Evolutionary conservation across 2,329 filamentous ascomycete species (phyloP).

Genomic region (Ophiosphaerella korrae): DNA sequence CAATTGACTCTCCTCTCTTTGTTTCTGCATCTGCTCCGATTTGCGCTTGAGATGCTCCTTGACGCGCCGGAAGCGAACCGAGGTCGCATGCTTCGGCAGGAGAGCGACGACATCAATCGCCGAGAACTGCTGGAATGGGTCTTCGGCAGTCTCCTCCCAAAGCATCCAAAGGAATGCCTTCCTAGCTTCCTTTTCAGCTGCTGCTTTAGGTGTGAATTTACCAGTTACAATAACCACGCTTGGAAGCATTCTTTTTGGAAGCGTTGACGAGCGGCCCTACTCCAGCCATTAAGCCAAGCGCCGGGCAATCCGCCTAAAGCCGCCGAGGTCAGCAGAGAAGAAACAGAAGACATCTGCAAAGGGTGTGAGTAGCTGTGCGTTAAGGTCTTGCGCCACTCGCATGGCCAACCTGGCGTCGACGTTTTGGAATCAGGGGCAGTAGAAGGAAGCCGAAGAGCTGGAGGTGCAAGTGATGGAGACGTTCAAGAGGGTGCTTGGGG

Average conservation of each 20-base stretch:
- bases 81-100: constrained; percentile 10
- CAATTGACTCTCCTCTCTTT: constrained; percentile 10
- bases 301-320: constrained; percentile 23
- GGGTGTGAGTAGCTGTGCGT: not conserved
- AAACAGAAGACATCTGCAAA: constrained; percentile 36
- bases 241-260: constrained; percentile 14
- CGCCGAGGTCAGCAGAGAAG: constrained; percentile 31
- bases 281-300: constrained; percentile 16
- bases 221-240: not conserved
- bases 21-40: constrained; percentile 20
- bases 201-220: constrained; percentile 8
- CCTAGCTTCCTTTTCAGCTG: constrained; percentile 21
- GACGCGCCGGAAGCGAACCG: constrained; percentile 16
- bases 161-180: constrained; percentile 28
- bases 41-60: constrained; percentile 25
- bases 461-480: no score
- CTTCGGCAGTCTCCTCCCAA: constrained; percentile 24
- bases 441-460: no score
- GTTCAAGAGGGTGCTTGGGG: no score
- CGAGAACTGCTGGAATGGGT: constrained; percentile 16
- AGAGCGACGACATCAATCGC: constrained; percentile 28
- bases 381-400: no score
- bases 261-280: not conserved
- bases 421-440: no score
- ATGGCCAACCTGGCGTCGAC: no score